Conservation (phyloP, 345 rosid species). For the Populus nigra region DNA sequence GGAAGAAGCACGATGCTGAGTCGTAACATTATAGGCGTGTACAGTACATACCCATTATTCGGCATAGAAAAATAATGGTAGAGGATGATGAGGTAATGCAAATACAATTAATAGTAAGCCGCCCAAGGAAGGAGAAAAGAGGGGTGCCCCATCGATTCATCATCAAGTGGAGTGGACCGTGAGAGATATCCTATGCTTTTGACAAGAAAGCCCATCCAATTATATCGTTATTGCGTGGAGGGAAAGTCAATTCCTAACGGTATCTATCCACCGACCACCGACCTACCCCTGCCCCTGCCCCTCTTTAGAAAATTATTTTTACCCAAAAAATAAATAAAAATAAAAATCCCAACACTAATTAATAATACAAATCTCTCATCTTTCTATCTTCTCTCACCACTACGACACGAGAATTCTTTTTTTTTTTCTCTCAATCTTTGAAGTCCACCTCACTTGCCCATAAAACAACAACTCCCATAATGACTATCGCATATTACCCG, state of each 20-base stretch:
- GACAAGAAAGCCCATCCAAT: constrained; percentile 38
- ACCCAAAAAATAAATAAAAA: background rate
- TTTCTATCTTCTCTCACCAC: background rate
- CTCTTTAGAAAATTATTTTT: background rate
- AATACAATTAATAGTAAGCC: background rate
- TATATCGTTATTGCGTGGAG: constrained; percentile 46
- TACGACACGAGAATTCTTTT: background rate
- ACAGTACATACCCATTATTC: too few relatives aligned
- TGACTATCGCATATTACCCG: too few relatives aligned
- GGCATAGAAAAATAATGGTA: too few relatives aligned
- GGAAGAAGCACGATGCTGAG: too few relatives aligned
- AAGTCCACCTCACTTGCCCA: background rate
- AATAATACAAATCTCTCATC: background rate
- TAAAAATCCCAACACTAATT: background rate
- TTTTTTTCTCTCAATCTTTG: background rate
- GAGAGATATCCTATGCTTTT: background rate
- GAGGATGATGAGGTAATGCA: too few relatives aligned
- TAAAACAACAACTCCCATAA: background rate
- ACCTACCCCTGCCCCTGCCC: constrained; percentile 36
- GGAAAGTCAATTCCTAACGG: constrained; percentile 81
- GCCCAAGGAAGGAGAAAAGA: background rate
- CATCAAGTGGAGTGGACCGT: background rate
- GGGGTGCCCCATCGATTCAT: background rate
- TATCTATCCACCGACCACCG: constrained; percentile 90
- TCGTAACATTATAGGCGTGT: too few relatives aligned